These are phyloP conservation scores for Aschersonia sp. DNA, from an alignment of 2,329 filamentous ascomycete genomes.

Conservation along the genomic window DNA sequence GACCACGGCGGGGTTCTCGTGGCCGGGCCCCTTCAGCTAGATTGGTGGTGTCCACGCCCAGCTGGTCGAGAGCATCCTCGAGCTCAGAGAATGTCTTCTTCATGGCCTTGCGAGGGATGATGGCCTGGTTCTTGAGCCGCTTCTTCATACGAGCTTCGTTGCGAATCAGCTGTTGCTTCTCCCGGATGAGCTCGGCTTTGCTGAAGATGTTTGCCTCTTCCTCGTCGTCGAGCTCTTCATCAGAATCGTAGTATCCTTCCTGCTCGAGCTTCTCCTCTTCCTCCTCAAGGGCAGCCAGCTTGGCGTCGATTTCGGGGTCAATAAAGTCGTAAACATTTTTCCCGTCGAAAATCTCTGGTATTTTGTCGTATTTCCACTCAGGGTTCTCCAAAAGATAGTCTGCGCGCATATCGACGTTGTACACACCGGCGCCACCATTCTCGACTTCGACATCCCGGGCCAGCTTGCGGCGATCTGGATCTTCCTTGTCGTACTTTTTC, in stretches of 20 bases:
- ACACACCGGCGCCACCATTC: slow-evolving; percentile 90
- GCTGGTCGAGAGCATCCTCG: slow-evolving; percentile 68
- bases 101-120: slow-evolving; percentile 72
- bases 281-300: slow-evolving; percentile 81
- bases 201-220: slow-evolving; percentile 77
- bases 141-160: slow-evolving; percentile 95
- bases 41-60: slow-evolving; percentile 71
- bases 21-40: slow-evolving; percentile 60
- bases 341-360: slow-evolving; percentile 87
- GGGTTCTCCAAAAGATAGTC: slow-evolving; percentile 78
- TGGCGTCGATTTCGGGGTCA: slow-evolving; percentile 90
- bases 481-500: slow-evolving; percentile 82
- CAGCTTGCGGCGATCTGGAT: slow-evolving; percentile 69
- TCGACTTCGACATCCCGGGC: slow-evolving; percentile 82
- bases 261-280: slow-evolving; percentile 88
- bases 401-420: slow-evolving; percentile 81
- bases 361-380: slow-evolving; percentile 92
- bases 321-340: slow-evolving; percentile 97
- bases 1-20: slow-evolving; percentile 51
- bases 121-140: slow-evolving; percentile 89
- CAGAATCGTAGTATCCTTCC: slow-evolving; percentile 87
- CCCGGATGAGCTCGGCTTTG: slow-evolving; percentile 90
- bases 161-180: slow-evolving; percentile 83
- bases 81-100: slow-evolving; percentile 78
- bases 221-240: slow-evolving; percentile 68